Evolutionary conservation across 2,329 filamentous ascomycete species (phyloP).

Genomic region (Claviceps cyperi): DNA sequence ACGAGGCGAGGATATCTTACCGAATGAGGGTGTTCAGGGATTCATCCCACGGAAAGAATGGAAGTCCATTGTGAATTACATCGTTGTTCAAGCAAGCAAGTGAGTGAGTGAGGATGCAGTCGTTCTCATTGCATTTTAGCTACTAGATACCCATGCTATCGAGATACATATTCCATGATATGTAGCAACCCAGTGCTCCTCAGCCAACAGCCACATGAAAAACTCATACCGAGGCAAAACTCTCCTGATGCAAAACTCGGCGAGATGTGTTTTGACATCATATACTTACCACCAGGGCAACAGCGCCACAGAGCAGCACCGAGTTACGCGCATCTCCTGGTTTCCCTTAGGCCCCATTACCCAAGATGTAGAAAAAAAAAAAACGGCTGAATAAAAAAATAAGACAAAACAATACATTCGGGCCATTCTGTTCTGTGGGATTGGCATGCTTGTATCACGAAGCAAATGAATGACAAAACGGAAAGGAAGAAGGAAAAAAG

Average conservation of each 20-base stretch:
- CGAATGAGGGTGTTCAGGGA: slow-evolving; percentile 42
- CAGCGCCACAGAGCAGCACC: neutral
- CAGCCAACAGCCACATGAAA: neutral
- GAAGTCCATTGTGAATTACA: slow-evolving; percentile 30
- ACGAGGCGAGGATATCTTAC: slow-evolving; percentile 41
- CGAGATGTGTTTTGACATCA: neutral
- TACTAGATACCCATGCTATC: neutral
- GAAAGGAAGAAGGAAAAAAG: neutral
- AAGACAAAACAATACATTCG: neutral
- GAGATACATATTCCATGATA: neutral
- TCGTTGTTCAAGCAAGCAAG: no score
- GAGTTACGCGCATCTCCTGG: neutral
- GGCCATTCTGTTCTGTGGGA: neutral
- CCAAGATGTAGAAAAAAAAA: neutral
- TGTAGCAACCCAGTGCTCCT: neutral
- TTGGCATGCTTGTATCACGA: neutral
- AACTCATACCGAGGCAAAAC: neutral
- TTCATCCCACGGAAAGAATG: slow-evolving; percentile 47
- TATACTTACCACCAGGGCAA: neutral
- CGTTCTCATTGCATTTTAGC: neutral
- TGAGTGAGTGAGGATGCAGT: slow-evolving; percentile 1
- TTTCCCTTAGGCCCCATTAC: neutral
- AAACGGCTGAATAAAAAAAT: no score
- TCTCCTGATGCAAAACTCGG: neutral
- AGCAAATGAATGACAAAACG: neutral